Percentiles rank a stretch among this genome's conserved stretches.
These are phyloP conservation scores for Penicillium italicum DNA, from an alignment of 2,329 filamentous ascomycete species.

Conservation along the genomic window DNA sequence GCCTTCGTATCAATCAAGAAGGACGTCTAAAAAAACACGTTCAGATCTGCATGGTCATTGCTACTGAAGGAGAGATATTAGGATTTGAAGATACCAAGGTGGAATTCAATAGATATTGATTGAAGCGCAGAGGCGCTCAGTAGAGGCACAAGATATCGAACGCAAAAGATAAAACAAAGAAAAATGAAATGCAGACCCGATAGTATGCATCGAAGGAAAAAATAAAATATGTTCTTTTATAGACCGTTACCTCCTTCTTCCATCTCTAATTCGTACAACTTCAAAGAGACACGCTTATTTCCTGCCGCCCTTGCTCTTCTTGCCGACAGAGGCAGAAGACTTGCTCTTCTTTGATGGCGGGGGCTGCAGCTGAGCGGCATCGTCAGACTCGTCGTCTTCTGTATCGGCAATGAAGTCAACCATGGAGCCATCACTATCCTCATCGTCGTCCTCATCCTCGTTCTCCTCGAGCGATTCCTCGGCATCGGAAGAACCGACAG, in stretches of 20 bases:
- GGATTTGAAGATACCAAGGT: slow-evolving; percentile 6
- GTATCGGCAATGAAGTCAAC: slow-evolving; percentile 48
- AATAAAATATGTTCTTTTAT: slow-evolving; percentile 17
- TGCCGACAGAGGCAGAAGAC: slow-evolving; percentile 17
- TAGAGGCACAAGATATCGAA: slow-evolving; percentile 14
- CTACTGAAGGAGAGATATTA: neutral
- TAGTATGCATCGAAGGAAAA: slow-evolving; percentile 12
- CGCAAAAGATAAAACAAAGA: slow-evolving; percentile 5
- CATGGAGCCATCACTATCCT: slow-evolving; percentile 55
- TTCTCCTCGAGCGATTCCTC: slow-evolving; percentile 57
- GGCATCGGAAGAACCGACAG: slow-evolving; percentile 41
- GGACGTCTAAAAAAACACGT: neutral
- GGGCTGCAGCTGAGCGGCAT: slow-evolving; percentile 24
- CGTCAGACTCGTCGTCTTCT: slow-evolving; percentile 42
- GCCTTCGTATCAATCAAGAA: neutral
- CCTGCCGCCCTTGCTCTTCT: slow-evolving; percentile 35
- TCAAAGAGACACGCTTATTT: slow-evolving; percentile 24
- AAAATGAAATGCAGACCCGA: slow-evolving; percentile 12
- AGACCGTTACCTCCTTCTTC: slow-evolving; percentile 18
- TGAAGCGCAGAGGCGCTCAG: slow-evolving; percentile 10
- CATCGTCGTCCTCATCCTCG: slow-evolving; percentile 60
- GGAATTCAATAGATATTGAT: slow-evolving; percentile 8
- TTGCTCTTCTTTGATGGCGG: slow-evolving; percentile 39
- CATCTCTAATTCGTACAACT: slow-evolving; percentile 15
- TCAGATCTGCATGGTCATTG: neutral